Conservation (phyloP, 345 rosid species). For the Cardamine chenopodiifolia region DNA sequence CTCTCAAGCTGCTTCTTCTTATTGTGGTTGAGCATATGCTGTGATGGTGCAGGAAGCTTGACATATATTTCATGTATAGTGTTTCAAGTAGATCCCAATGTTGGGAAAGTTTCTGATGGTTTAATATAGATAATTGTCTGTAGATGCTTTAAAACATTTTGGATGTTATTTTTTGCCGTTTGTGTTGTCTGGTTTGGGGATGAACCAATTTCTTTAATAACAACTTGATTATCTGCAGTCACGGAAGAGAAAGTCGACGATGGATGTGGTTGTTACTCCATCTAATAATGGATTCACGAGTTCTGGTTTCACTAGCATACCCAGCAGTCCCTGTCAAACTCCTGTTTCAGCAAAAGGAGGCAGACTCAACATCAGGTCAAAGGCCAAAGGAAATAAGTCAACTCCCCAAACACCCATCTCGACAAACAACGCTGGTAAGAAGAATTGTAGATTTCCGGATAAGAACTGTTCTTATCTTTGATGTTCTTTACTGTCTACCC, state of each 20-base stretch:
- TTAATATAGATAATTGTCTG: background rate
- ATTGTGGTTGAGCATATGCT: no score
- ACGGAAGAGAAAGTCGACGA: slow-evolving; percentile 59
- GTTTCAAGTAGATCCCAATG: slow-evolving; percentile 1
- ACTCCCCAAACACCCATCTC: slow-evolving; percentile 74
- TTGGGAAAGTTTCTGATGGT: slow-evolving; percentile 19
- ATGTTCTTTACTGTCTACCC: background rate
- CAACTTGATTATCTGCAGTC: slow-evolving; percentile 47
- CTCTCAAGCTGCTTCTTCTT: no score
- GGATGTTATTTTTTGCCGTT: slow-evolving; percentile 9
- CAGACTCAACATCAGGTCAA: slow-evolving; percentile 59
- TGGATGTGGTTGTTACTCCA: slow-evolving; percentile 47
- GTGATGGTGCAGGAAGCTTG: background rate
- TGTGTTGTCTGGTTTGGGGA: slow-evolving; percentile 6
- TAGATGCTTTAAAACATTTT: slow-evolving; percentile 2
- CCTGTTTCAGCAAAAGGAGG: slow-evolving; percentile 67
- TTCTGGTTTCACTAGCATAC: slow-evolving; percentile 50
- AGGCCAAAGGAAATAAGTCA: slow-evolving; percentile 61
- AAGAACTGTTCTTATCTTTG: background rate
- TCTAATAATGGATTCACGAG: slow-evolving; percentile 51
- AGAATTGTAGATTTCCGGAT: background rate
- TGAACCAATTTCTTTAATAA: slow-evolving; percentile 31
- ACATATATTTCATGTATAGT: background rate
- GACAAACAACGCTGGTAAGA: slow-evolving; percentile 70
- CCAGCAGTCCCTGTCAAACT: slow-evolving; percentile 63